Base-by-base conservation (phyloP, 2,329 filamentous ascomycete species). In the Lizonia empirigonia region DNA sequence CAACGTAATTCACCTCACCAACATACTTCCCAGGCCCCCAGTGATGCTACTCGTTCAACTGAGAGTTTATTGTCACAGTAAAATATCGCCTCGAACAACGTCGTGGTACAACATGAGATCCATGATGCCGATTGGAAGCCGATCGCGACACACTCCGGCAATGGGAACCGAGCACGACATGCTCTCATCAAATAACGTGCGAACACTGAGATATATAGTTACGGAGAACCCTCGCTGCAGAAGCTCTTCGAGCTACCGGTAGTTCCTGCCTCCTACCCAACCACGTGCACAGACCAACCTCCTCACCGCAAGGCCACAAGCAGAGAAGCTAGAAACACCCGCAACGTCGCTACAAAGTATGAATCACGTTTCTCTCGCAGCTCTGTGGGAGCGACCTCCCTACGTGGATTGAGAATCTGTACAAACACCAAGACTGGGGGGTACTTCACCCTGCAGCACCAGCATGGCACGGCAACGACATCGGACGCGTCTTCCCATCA, bases 151-250 rank as follows among this genome's bases (percentile, higher is more conserved):
- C 42, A 19, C 40, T 16, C 10, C 15, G 8, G 26, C 34, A 33
- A 22, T n/a, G 16, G 20, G 34, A 27, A n/a, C 19, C 13, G 22
- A 40, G 27, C 44, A 47, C 44, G 44, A 47, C 36, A 47, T 47
- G 36, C n/a, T 27, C 29, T 9, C 22, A 40, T 40, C 13, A 18
- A 35, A 47, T 27, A 35, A 47, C 29, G 44, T 47, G 29, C 7
- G 16, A 34, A 26, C 15, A n/a, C n/a, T 13, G 20, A 18, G 20
- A 32, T 24, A 33, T 33, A 33, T 38, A 15, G n/a, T n/a, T 32
- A 35, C 5, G n/a, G 16, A 9, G 13, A 5, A n/a, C 13, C 3
- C 8, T 32, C 15, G n/a, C n/a, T 32, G 29, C 16, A 5, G 13
- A 9, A 16, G 29, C 9, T 13, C 2, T 7, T 9, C n/a, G 13